These are phyloP conservation scores for Rhipidocladum racemiflorum DNA, from an alignment of 176 grass and related monocot species.

Conservation along the genomic window DNA sequence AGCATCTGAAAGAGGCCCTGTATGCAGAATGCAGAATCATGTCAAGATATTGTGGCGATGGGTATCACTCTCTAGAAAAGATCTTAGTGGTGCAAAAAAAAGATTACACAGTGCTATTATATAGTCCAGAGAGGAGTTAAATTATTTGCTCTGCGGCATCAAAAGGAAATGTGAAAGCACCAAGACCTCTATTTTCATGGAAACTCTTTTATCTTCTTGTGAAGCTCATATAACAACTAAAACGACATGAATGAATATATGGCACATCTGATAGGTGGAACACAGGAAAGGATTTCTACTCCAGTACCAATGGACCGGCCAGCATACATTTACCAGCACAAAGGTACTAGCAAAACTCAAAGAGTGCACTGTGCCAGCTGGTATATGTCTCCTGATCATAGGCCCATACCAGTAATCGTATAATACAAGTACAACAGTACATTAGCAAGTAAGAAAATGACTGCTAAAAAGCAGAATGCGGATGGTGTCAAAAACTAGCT, in stretches of 20 bases:
- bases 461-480: not conserved
- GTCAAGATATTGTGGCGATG: constrained; percentile 12
- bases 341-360: constrained; percentile 10
- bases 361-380: not conserved
- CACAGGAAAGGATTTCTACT: not conserved
- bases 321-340: constrained; percentile 15
- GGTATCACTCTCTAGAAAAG: not conserved
- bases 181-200: not conserved
- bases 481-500: constrained; percentile 8
- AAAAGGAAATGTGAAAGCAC: constrained; percentile 2
- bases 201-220: constrained; percentile 3
- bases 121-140: not conserved
- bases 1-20: constrained; percentile 46
- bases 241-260: not conserved
- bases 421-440: not conserved
- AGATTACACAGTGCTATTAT: not conserved
- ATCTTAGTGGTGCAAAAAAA: not conserved
- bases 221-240: not conserved
- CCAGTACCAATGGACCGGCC: not conserved
- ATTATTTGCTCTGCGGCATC: not conserved
- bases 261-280: not conserved
- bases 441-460: not conserved
- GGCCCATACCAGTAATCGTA: not conserved
- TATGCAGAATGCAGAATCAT: constrained; percentile 8
- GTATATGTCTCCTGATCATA: not conserved